Evolutionary conservation across 495 filamentous ascomycete genomes (phyloP).

Genomic region (Amniculicola lignicola): DNA sequence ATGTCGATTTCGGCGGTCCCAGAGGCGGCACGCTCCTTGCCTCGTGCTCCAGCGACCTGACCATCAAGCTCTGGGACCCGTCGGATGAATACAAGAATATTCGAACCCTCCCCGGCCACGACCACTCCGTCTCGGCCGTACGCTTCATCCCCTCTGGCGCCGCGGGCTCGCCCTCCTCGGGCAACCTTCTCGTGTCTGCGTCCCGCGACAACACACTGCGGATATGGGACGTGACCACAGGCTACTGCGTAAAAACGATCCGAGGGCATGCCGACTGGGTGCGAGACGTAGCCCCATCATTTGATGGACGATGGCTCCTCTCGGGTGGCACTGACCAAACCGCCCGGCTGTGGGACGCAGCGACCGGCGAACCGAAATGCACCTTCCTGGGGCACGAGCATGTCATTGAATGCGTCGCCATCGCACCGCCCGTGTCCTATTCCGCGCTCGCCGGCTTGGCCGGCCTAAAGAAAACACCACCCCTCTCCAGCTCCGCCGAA

Average conservation of each 20-base stretch:
- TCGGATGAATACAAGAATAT: constrained; percentile 94
- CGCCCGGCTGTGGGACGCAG: constrained; percentile 80
- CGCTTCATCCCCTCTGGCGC: constrained; percentile 83
- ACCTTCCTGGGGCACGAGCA: constrained; percentile 89
- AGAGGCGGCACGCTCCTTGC: constrained; percentile 81
- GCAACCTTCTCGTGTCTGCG: constrained; percentile 78
- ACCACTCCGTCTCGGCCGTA: constrained; percentile 84
- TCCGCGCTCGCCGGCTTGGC: constrained; percentile 72
- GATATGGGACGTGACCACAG: constrained; percentile 91
- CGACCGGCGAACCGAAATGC: constrained; percentile 69
- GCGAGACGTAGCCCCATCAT: constrained; percentile 74
- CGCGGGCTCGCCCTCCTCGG: constrained; percentile 58
- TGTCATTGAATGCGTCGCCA: constrained; percentile 79
- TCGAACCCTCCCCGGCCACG: constrained; percentile 86
- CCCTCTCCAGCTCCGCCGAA: constrained; percentile 70
- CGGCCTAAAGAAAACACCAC: constrained; percentile 77
- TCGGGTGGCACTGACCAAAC: constrained; percentile 81
- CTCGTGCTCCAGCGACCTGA: constrained; percentile 84
- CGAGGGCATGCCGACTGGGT: constrained; percentile 87
- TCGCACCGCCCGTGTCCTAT: constrained; percentile 81
- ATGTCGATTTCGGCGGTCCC: constrained; percentile 89
- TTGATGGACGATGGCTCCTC: constrained; percentile 78
- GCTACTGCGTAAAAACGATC: constrained; percentile 85
- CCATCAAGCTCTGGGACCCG: constrained; percentile 96
- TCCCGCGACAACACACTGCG: constrained; percentile 78